Base-by-base conservation (phyloP, 192 early-diverging fungal species). In the Umbelopsis sp. region DNA sequence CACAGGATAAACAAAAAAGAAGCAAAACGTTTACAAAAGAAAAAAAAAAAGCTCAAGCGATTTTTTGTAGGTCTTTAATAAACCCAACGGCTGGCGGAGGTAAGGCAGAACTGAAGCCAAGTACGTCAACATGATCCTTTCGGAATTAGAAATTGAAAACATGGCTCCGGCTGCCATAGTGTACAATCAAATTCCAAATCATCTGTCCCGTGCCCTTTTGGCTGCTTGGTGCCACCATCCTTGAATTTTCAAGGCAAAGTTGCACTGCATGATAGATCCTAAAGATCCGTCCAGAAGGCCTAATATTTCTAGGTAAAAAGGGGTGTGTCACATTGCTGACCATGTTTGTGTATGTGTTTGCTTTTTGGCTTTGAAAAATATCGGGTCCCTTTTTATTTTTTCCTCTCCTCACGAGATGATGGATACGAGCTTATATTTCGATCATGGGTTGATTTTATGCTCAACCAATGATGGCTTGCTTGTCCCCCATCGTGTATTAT, bases 41-140 rank as follows among this genome's bases (percentile, higher is more conserved):
- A 23, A 49, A 30, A 30, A 21, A 22, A 35, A 35, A 66, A 46
- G 1, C 5, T 41, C 37, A 41, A 41, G 37, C 37, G 37, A 41
- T 41, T 41, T 41, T 41, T 41, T 41, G 37, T 6, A 41, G 37
- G 37, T 41, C 51, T 52, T 52, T 52, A 52, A 27, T 25, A 52
- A 52, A 25, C 51, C 51, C 12, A 20, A 11, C 25, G 27, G 30
- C 27, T 16, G 27, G 53, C 53, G 53, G 53, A 30, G 55, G 30
- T 52, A 22, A 30, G 21, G 21, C 21, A 12, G 11, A 20, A 21
- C 51, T 21, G 25, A 52, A 49, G 48, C 48, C 48, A 49, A 49
- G 48, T 61, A 61, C 55, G 55, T 61, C 55, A 61, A 49, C 48
- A 49, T 49, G 48, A 49, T 49, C 48, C 37, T 49, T 61, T 61